phyloP scores from a whole-genome alignment of 768 basidiomycete genomes.

The Trametes cingulata region DNA sequence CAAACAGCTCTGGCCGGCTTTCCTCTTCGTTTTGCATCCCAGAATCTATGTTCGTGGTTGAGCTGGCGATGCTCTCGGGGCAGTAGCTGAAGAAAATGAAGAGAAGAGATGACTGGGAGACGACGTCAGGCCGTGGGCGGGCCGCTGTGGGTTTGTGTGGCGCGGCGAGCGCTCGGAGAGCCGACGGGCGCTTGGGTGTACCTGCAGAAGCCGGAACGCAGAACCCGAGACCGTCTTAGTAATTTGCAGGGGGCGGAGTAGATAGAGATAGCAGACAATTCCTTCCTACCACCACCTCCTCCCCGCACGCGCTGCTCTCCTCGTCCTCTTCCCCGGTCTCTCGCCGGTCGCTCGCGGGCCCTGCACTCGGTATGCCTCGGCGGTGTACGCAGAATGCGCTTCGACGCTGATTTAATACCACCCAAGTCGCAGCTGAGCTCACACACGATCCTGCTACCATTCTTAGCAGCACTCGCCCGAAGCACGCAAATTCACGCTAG shows the following conservation, averaged over 20 bases:
- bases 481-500: conserved; percentile 24
- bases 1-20: background rate
- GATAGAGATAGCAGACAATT: conserved; percentile 13
- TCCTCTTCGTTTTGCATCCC: no score
- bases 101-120: background rate
- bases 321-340: background rate
- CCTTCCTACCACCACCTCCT: conserved; percentile 15
- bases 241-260: conserved; percentile 12
- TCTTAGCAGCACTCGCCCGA: background rate
- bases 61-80: background rate
- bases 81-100: background rate
- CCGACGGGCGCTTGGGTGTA: conserved; percentile 3
- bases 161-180: background rate
- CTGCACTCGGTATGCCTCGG: conserved; percentile 12
- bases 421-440: background rate
- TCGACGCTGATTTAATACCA: background rate
- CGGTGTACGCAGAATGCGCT: background rate
- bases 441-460: background rate
- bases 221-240: conserved; percentile 11
- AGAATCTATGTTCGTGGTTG: no score
- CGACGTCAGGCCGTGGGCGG: background rate
- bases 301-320: conserved; percentile 1
- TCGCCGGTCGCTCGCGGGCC: background rate
- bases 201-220: conserved; percentile 13
- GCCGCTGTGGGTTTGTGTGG: background rate